Evolutionary conservation across 1,284 basidiomycete genomes (phyloP).

Genomic region (Apiotrichum siamense): DNA sequence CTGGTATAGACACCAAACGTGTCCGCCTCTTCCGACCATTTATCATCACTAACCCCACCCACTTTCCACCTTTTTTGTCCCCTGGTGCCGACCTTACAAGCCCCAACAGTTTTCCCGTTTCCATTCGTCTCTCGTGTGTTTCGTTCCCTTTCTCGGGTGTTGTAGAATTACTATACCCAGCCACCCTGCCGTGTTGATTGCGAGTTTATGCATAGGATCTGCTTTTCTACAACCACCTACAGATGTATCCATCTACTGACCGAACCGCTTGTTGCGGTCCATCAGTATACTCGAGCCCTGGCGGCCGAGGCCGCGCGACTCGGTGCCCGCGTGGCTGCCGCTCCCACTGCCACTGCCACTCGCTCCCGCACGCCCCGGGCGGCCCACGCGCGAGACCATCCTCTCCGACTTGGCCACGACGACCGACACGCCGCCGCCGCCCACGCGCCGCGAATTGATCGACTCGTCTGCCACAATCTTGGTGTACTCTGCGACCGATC

Average conservation of each 20-base stretch:
- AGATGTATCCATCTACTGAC: neutral
- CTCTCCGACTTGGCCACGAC: neutral
- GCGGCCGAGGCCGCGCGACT: neutral
- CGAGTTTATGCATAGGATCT: neutral
- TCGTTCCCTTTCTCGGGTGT: too few species aligned
- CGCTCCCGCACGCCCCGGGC: neutral
- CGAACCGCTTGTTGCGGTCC: neutral
- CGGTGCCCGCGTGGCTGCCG: neutral
- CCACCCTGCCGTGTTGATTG: neutral
- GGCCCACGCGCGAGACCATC: neutral
- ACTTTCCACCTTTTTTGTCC: neutral
- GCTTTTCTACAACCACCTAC: neutral
- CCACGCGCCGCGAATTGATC: conserved; percentile 21
- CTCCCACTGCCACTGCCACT: neutral
- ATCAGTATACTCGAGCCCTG: neutral
- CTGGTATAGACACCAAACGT: neutral
- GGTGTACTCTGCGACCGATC: conserved; percentile 15
- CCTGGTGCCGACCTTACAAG: neutral
- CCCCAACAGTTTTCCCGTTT: neutral
- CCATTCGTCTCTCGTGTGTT: neutral
- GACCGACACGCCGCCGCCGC: conserved; percentile 26
- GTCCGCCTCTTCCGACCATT: neutral
- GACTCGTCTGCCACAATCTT: conserved; percentile 30
- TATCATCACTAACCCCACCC: neutral
- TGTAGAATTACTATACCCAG: neutral